A percentile compares a stretch with the other conserved stretches of the same genome.
phyloP scores from a whole-genome alignment of 2,329 filamentous ascomycete species.

The Hypoxylon sp. region DNA sequence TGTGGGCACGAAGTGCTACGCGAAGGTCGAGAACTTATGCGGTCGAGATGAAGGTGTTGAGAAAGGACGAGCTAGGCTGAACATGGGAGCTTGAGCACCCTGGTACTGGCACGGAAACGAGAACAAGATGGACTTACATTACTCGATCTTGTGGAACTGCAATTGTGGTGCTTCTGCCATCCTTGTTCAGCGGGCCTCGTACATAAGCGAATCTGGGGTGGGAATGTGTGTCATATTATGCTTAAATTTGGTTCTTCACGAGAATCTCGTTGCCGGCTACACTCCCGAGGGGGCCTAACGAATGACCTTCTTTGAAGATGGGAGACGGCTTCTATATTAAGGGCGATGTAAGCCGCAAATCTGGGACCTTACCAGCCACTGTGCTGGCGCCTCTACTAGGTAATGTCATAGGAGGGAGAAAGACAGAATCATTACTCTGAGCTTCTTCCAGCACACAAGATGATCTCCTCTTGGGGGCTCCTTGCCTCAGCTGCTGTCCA shows the following conservation, averaged over 20 bases:
- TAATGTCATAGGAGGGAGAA: conserved; percentile 7
- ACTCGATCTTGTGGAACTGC: conserved; percentile 7
- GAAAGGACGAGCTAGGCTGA: conserved; percentile 18
- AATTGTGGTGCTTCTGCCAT: conserved; percentile 4
- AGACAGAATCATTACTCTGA: conserved; percentile 1
- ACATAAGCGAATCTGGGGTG: conserved; percentile 26
- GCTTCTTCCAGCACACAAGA: conserved; percentile 19
- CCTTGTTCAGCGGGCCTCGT: conserved; percentile 27
- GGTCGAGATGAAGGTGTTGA: conserved; percentile 16
- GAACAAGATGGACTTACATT: conserved; percentile 3
- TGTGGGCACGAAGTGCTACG: conserved; percentile 12
- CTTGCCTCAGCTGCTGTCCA: conserved; percentile 38
- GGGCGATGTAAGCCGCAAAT: not conserved
- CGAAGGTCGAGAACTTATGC: conserved; percentile 12
- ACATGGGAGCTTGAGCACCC: not conserved
- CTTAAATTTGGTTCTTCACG: conserved; percentile 16
- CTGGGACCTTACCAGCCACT: not conserved
- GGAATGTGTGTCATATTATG: conserved; percentile 21
- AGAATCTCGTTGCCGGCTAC: conserved; percentile 6
- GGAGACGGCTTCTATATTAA: conserved; percentile 32
- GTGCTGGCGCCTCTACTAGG: not conserved
- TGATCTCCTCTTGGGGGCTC: conserved; percentile 36
- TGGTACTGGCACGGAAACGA: not conserved
- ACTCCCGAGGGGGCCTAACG: not conserved
- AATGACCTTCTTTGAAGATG: not conserved